A percentile compares a stretch with the other conserved stretches of the same genome.
phyloP scores from a whole-genome alignment of 1,284 basidiomycete genomes.

The Sanguinoderma infundibulare region DNA sequence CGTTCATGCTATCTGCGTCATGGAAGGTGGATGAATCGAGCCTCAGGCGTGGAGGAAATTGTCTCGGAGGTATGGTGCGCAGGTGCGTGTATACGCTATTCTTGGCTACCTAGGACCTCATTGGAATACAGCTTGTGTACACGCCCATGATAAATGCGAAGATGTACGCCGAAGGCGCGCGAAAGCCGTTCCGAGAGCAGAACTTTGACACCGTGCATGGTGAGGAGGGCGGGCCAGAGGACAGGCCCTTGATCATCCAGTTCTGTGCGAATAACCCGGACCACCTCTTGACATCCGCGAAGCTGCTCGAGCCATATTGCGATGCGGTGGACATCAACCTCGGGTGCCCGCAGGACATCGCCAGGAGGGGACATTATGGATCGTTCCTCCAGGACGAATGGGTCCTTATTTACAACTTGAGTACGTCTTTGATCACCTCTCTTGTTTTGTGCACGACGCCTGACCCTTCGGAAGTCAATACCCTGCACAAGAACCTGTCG shows the following conservation, averaged over 20 bases:
- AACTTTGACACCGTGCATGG: constrained; percentile 73
- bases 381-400: constrained; percentile 95
- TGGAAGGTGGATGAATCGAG: background rate
- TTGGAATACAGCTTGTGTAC: constrained; percentile 69
- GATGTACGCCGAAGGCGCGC: constrained; percentile 68
- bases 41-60: constrained; percentile 87
- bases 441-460: background rate
- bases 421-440: constrained; percentile 51
- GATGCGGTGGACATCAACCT: constrained; percentile 97
- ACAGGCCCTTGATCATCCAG: constrained; percentile 91
- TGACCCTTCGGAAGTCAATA: constrained; percentile 66
- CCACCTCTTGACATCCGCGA: constrained; percentile 77
- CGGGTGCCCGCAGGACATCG: constrained; percentile 97
- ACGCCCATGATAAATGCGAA: constrained; percentile 99
- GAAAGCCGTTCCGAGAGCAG: constrained; percentile 59
- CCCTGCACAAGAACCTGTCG: constrained; percentile 80
- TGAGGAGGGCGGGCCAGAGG: constrained; percentile 69
- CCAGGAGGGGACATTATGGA: constrained; percentile 86
- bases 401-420: constrained; percentile 82
- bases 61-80: constrained; percentile 84
- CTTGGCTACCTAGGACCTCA: background rate
- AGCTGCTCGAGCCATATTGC: constrained; percentile 73
- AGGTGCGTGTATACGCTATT: constrained; percentile 48
- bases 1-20: background rate
- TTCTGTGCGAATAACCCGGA: constrained; percentile 94